These are phyloP conservation scores for Ustilago bromivora DNA, from an alignment of 1,284 basidiomycete genomes.

Conservation along the genomic window DNA sequence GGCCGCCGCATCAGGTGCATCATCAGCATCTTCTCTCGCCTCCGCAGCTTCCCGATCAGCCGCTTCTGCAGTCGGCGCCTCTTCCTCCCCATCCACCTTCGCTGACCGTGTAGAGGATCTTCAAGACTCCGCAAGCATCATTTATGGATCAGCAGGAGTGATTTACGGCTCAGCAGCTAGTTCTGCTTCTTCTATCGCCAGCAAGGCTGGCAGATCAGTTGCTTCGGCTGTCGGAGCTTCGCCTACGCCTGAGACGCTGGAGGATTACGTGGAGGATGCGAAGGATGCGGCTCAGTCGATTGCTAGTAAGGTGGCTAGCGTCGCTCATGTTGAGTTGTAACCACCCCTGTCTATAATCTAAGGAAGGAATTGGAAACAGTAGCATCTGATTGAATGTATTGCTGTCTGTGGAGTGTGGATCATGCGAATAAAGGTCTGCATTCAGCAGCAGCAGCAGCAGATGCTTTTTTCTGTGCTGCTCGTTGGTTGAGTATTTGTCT, in stretches of 20 bases:
- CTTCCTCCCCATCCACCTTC: not conserved
- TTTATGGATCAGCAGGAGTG: not conserved
- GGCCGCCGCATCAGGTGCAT: not conserved
- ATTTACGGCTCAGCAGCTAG: not conserved
- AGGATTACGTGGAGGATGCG: constrained; percentile 34
- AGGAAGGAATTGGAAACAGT: not conserved
- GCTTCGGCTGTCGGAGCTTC: constrained; percentile 22
- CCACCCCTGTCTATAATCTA: not conserved
- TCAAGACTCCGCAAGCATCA: not conserved
- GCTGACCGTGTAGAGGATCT: not conserved
- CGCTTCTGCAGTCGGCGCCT: constrained; percentile 4
- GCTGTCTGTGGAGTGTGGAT: not conserved
- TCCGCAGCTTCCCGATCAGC: constrained; percentile 10
- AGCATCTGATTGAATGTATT: constrained; percentile 2
- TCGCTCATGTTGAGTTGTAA: constrained; percentile 31
- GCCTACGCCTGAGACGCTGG: constrained; percentile 29
- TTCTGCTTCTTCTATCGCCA: constrained; percentile 9
- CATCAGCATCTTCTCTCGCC: constrained; percentile 19
- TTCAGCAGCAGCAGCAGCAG: not conserved
- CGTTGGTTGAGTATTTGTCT: constrained; percentile 22
- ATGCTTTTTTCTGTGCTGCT: not conserved
- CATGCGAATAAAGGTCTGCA: not conserved
- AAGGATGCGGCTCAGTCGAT: constrained; percentile 7
- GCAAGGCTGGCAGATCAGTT: constrained; percentile 16
- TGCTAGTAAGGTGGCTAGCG: constrained; percentile 10